Evolutionary conservation across 2,329 filamentous ascomycete genomes (phyloP).

Genomic region (Colletotrichum filicis): DNA sequence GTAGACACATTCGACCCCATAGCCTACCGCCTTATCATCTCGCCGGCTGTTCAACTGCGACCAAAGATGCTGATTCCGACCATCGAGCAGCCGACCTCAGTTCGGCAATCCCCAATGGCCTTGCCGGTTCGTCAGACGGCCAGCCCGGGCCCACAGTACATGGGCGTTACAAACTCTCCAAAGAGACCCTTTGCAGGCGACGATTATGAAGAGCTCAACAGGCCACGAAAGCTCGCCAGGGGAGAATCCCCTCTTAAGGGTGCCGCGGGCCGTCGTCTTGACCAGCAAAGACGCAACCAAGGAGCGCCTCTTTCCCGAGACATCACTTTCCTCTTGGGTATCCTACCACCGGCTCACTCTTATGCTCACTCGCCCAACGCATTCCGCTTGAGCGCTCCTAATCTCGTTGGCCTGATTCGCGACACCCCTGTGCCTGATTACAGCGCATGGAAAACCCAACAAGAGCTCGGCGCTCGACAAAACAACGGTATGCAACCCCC

Average conservation of each 20-base stretch:
- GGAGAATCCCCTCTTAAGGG: constrained; percentile 95
- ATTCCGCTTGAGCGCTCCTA: constrained; percentile 75
- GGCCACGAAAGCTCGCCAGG: constrained; percentile 86
- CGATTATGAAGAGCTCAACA: constrained; percentile 78
- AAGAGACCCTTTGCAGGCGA: constrained; percentile 73
- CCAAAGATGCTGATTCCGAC: constrained; percentile 67
- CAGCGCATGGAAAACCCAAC: constrained; percentile 61
- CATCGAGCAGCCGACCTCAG: constrained; percentile 61
- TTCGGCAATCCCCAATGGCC: constrained; percentile 57
- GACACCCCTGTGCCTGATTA: constrained; percentile 74
- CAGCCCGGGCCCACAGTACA: constrained; percentile 61
- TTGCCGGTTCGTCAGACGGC: constrained; percentile 42
- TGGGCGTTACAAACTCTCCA: constrained; percentile 63
- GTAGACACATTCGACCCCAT: constrained; percentile 83
- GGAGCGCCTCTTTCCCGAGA: constrained; percentile 78
- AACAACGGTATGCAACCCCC: constrained; percentile 48
- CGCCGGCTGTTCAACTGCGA: constrained; percentile 80
- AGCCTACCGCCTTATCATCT: constrained; percentile 83
- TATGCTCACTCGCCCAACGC: constrained; percentile 81
- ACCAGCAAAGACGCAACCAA: constrained; percentile 77
- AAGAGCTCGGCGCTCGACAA: constrained; percentile 43
- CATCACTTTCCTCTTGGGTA: constrained; percentile 72
- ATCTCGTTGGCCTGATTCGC: constrained; percentile 79
- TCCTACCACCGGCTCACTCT: constrained; percentile 77
- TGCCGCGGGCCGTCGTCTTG: constrained; percentile 84